Base-by-base conservation (phyloP, 371 early-diverging fungal species). In the Gilbertella persicaria region DNA sequence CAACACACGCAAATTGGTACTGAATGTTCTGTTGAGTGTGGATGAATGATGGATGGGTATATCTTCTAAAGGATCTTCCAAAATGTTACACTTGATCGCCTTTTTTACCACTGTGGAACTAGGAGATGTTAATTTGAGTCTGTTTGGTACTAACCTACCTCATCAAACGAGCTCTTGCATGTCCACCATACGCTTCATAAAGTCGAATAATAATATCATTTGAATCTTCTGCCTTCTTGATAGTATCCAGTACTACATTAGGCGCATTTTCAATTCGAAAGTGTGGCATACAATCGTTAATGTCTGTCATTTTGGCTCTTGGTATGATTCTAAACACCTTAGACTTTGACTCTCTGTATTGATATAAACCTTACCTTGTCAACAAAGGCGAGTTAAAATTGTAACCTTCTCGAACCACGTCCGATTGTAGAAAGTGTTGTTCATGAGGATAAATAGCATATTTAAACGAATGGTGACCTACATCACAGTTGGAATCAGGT, bases 391-490 rank as follows among this genome's bases (percentile, higher is more conserved):
- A 80, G 63, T 96, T 97, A 68, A 92, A 96, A 64, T 90, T 80
- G 54, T 89, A 92, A 0, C 87, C 95, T 60, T 85, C 84, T 29
- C 79, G 82, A 13, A 95, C 93, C 0, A 95, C 93, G 37, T 87
- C 71, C 4, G 88, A 85, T 60, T 92, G 89, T 44, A 69, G 57
- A 63, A 95, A 95, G n/a, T 85, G 67, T 1, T 92, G 88, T 36
- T 69, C 62, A 72, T 97, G 96, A 4, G 96, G 95, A 50, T 87
- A 90, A 12, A 96, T 55, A 2, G 94, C 95, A 68, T 91, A 97
- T 33, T 81, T 80, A 77, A 97, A 93, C 20, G 75, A 64, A 60
- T 94, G 94, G 23, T 69, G 73, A 14, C 91, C 90, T 73, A 64
- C 35, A 58, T 67, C 67, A 45, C 67, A 67, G 36, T 62, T 63